Evolutionary conservation across 2,329 filamentous ascomycete species (phyloP).

Genomic region (Pestalotiopsis fici): DNA sequence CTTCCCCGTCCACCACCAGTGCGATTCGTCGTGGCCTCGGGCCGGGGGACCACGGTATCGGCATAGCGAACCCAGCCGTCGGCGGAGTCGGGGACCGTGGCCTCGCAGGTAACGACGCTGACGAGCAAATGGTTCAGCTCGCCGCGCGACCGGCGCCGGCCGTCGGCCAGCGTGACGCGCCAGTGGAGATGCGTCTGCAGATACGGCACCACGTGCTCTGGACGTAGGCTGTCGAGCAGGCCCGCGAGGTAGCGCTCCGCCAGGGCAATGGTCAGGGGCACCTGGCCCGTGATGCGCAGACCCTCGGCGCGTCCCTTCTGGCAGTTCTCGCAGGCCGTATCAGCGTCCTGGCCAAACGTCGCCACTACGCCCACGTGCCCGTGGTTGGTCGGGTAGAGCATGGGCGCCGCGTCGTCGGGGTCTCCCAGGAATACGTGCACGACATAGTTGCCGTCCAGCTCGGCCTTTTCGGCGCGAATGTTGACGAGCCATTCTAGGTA

Average conservation of each 20-base stretch:
- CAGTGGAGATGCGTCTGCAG: neutral
- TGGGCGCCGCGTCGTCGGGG: slow-evolving; percentile 35
- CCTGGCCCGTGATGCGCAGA: slow-evolving; percentile 26
- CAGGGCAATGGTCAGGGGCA: slow-evolving; percentile 29
- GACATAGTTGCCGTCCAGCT: slow-evolving; percentile 50
- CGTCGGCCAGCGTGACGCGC: neutral
- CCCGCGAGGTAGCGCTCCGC: neutral
- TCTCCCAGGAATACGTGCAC: slow-evolving; percentile 57
- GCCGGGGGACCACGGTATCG: neutral
- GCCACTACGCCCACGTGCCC: slow-evolving; percentile 49
- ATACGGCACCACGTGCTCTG: neutral
- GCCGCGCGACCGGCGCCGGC: neutral
- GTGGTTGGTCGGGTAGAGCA: slow-evolving; percentile 25
- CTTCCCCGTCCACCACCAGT: neutral
- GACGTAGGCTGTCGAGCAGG: neutral
- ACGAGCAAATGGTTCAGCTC: neutral
- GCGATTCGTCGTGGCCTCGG: neutral
- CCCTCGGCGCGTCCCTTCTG: slow-evolving; percentile 15
- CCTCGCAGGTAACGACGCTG: neutral
- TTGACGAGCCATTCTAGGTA: slow-evolving; percentile 56
- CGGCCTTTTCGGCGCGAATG: slow-evolving; percentile 51
- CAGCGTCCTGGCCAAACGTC: slow-evolving; percentile 35
- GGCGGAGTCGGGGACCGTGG: neutral
- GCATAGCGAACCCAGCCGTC: neutral
- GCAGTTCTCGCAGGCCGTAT: slow-evolving; percentile 25